Evolutionary conservation across 176 grass and related monocot species (phyloP).

Genomic region (Chrysopogon serrulatus): DNA sequence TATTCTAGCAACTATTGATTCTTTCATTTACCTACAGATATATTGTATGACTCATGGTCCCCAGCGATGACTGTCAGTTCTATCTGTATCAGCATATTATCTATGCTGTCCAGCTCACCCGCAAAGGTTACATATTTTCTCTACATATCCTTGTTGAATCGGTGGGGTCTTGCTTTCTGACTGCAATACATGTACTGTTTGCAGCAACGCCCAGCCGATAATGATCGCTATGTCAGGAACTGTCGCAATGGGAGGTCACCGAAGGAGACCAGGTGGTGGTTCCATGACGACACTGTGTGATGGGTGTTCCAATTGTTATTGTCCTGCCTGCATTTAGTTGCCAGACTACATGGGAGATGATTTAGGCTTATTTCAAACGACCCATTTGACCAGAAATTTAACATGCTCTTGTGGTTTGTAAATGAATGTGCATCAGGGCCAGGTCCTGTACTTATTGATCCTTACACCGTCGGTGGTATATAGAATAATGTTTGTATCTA

Average conservation of each 20-base stretch:
- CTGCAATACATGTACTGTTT: not conserved
- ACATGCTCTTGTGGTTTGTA: constrained; percentile 37
- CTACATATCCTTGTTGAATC: not conserved
- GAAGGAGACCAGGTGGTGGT: constrained; percentile 93
- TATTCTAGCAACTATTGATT: not conserved
- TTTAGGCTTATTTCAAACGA: constrained; percentile 34
- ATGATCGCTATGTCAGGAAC: constrained; percentile 86
- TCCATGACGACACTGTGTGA: constrained; percentile 85
- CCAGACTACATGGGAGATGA: constrained; percentile 27
- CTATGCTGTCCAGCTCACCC: constrained; percentile 88
- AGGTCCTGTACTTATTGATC: not conserved
- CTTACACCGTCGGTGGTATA: constrained; percentile 16
- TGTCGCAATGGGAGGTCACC: constrained; percentile 79
- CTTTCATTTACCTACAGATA: constrained; percentile 51
- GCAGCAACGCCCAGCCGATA: constrained; percentile 80
- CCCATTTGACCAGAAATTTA: constrained; percentile 31
- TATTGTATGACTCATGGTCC: constrained; percentile 91
- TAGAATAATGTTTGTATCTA: constrained; percentile 25
- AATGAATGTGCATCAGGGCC: constrained; percentile 28
- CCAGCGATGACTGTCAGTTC: constrained; percentile 92
- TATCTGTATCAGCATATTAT: constrained; percentile 85
- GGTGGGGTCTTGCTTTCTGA: constrained; percentile 7
- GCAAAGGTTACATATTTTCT: constrained; percentile 52
- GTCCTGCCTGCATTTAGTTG: not conserved
- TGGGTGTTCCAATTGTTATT: not conserved